These are phyloP conservation scores for Cystoderma amianthinum DNA, from an alignment of 768 basidiomycete genomes.

Conservation along the genomic window DNA sequence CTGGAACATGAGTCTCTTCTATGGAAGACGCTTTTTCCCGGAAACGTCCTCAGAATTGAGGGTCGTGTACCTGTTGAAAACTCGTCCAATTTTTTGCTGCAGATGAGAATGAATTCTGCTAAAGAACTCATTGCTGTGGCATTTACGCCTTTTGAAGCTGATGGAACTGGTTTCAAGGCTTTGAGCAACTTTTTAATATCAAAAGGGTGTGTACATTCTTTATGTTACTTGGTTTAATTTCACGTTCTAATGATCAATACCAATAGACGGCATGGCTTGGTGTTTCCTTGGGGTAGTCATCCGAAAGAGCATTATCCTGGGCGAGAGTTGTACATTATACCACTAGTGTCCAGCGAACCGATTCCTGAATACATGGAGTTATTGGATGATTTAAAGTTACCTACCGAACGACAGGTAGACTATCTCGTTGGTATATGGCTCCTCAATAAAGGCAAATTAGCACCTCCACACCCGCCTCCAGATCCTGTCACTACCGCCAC, in stretches of 20 bases:
- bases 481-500: conserved; percentile 11
- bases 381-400: conserved; percentile 67
- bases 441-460: conserved; percentile 74
- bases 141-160: conserved; percentile 47
- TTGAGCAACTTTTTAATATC: conserved; percentile 61
- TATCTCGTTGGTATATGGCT: conserved; percentile 82
- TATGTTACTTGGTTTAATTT: neutral
- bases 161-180: conserved; percentile 47
- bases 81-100: conserved; percentile 72
- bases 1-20: conserved; percentile 50
- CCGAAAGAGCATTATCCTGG: conserved; percentile 73
- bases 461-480: conserved; percentile 27
- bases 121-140: conserved; percentile 79
- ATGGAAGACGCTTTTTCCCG: conserved; percentile 76
- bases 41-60: conserved; percentile 65
- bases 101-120: conserved; percentile 66
- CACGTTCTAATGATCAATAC: conserved; percentile 6
- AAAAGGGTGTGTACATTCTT: conserved; percentile 43
- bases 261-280: conserved; percentile 73
- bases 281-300: conserved; percentile 79
- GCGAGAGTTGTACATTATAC: conserved; percentile 83
- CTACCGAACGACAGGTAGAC: conserved; percentile 53
- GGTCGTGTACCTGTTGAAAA: conserved; percentile 77
- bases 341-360: conserved; percentile 54
- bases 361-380: conserved; percentile 85